Evolutionary conservation across 306 rosid genomes (phyloP).

Genomic region (Fragaria ananassa): DNA sequence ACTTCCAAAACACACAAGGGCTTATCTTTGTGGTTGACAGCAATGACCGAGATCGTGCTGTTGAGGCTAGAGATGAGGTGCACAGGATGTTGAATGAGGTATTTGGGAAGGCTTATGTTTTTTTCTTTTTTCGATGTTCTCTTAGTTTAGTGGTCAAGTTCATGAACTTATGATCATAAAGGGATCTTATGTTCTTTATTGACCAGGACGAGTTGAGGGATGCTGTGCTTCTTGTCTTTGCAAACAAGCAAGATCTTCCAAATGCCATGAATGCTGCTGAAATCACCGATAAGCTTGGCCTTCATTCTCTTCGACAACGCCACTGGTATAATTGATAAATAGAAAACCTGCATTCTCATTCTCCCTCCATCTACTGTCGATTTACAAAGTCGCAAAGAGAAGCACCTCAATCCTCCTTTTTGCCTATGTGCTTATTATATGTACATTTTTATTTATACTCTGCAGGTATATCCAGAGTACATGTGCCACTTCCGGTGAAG

Average conservation of each 20-base stretch:
- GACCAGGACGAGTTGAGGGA: slow-evolving; percentile 62
- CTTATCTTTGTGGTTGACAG: slow-evolving; percentile 72
- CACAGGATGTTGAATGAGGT: slow-evolving; percentile 77
- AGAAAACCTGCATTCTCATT: not conserved
- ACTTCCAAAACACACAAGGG: slow-evolving; percentile 74
- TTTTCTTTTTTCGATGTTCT: not conserved
- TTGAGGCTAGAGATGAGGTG: slow-evolving; percentile 68
- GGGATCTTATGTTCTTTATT: not conserved
- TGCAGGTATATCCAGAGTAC: slow-evolving; percentile 70
- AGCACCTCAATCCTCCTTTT: not conserved
- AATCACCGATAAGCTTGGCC: slow-evolving; percentile 56
- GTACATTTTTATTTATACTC: not conserved
- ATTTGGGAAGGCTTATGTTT: not conserved
- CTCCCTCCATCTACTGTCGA: not conserved
- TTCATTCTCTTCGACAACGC: slow-evolving; percentile 42
- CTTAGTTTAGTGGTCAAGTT: not conserved
- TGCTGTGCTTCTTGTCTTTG: slow-evolving; percentile 65
- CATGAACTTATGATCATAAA: no score
- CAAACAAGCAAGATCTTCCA: slow-evolving; percentile 78
- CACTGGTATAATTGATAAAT: slow-evolving; percentile 43
- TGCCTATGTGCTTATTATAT: not conserved
- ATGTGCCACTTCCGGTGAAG: slow-evolving; percentile 20
- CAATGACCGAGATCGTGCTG: slow-evolving; percentile 70
- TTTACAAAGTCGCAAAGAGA: not conserved
- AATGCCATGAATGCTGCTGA: slow-evolving; percentile 29